Conservation (phyloP, 2,329 filamentous ascomycete genomes). For the Neofusicoccum sp. region DNA sequence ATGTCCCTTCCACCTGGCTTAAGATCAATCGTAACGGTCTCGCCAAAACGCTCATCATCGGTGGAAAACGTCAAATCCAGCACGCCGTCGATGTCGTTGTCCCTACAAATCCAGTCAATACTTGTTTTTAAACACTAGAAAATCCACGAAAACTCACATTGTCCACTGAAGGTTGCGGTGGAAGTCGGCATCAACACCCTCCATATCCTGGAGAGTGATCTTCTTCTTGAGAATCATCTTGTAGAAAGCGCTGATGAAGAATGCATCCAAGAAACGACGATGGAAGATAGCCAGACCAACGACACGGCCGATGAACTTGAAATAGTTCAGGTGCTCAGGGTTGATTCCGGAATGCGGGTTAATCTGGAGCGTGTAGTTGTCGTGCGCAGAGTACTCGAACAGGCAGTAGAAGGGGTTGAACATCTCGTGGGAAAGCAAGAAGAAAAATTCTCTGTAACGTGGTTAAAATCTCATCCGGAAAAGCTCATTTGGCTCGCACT, state of each 20-base stretch:
- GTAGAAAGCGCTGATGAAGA: slow-evolving; percentile 98
- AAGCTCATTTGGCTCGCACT: slow-evolving; percentile 28
- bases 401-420: slow-evolving; percentile 99
- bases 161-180: slow-evolving; percentile 97
- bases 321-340: slow-evolving; percentile 98
- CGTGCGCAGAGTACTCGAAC: slow-evolving; percentile 98
- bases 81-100: slow-evolving; percentile 95
- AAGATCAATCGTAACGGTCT: slow-evolving; percentile 90
- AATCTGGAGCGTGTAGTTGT: slow-evolving; percentile 99
- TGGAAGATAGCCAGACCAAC: slow-evolving; percentile 98
- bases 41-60: slow-evolving; percentile 95
- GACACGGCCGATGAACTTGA: slow-evolving; percentile 98
- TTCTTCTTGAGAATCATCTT: slow-evolving; percentile 98
- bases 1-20: slow-evolving; percentile 90
- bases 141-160: slow-evolving; percentile 54
- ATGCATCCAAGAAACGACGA: slow-evolving; percentile 93
- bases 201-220: slow-evolving; percentile 92
- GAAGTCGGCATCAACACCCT: slow-evolving; percentile 97
- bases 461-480: background rate
- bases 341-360: slow-evolving; percentile 99
- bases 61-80: slow-evolving; percentile 96
- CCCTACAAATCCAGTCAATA: slow-evolving; percentile 47
- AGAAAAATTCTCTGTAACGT: slow-evolving; percentile 87
- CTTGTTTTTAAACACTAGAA: background rate
- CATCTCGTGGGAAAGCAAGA: slow-evolving; percentile 98